Percentiles rank a stretch among this genome's conserved stretches.
phyloP scores from a whole-genome alignment of 345 rosid genomes.

The Populus nigra region DNA sequence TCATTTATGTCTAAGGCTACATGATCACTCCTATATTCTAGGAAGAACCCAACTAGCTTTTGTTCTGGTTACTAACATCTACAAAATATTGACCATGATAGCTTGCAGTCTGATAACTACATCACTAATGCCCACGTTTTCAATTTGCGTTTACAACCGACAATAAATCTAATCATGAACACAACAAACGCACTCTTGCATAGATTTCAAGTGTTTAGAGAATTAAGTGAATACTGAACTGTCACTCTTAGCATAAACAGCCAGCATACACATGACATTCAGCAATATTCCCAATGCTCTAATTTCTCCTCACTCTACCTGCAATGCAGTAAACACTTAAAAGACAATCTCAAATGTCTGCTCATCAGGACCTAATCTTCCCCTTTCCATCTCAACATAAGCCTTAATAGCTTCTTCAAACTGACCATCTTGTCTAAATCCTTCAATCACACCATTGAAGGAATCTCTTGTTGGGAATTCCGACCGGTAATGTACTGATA shows the following conservation, averaged over 20 bases:
- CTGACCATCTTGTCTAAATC: constrained; percentile 81
- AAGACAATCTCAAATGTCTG: constrained; percentile 84
- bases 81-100: neutral
- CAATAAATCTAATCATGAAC: neutral
- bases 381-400: constrained; percentile 84
- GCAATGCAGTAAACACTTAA: constrained; percentile 78
- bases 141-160: neutral
- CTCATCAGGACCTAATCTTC: constrained; percentile 78
- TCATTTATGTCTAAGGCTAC: neutral
- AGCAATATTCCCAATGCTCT: constrained; percentile 73
- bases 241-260: constrained; percentile 77
- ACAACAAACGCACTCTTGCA: neutral
- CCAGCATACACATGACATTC: constrained; percentile 86
- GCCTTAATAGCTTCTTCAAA: constrained; percentile 92
- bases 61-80: neutral
- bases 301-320: constrained; percentile 87
- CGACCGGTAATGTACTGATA: too few relatives aligned
- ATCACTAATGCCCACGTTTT: neutral
- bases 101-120: neutral
- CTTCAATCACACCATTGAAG: constrained; percentile 89
- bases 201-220: constrained; percentile 1
- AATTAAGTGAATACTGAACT: constrained; percentile 50
- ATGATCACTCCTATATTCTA: neutral
- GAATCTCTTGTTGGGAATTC: too few relatives aligned
- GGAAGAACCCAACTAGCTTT: neutral